Evolutionary conservation across 495 filamentous ascomycete species (phyloP), one percentile per base, ranked within the genome.

Genomic region (Barbatosphaeria neglecta): DNA sequence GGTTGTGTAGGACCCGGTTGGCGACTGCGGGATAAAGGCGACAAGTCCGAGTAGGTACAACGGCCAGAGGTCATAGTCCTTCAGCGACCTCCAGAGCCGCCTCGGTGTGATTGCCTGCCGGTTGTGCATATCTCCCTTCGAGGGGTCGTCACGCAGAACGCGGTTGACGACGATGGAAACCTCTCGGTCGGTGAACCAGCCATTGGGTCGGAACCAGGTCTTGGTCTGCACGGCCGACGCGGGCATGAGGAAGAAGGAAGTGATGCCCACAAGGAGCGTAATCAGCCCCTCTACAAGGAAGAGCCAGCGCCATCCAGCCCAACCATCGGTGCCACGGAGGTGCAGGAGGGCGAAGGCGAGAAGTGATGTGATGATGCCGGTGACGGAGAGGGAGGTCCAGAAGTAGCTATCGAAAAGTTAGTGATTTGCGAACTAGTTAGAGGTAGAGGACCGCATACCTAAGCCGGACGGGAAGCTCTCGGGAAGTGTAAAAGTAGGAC

Each of bases 51-150:
- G 60, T 6, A 80, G 47, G 50, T 86, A 87, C 18, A 86, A 67
- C 0, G 81, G 77, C 83, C 84, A 88, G 52, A 89, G 69, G 49
- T 89, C 78, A 47, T 78, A 87, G 58, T 87, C 84, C 27, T 66
- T 75, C 8, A 88, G 52, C 4, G 73, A 68, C 22, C 74, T 51
- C 71, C 76, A 81, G 20, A 87, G 68, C 17, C 74, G 57, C 28
- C 59, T 75, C 0, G 70, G 74, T 0, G 74, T 78, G 16, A 89
- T 63, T 0, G 78, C 75, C 58, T 86, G 74, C 8, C 82, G 70
- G 40, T 73, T 74, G 44, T 75, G 72, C 73, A 76, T 75, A 44
- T 75, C 69, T 4, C 75, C 70, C 51, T 78, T 78, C 35, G 71
- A 67, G 10, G 75, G 73, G 50, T 78, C 75, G 45, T 78, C 75